Base-by-base conservation (phyloP, 2,329 filamentous ascomycete genomes). In the Atkinsonella hypoxylon region DNA sequence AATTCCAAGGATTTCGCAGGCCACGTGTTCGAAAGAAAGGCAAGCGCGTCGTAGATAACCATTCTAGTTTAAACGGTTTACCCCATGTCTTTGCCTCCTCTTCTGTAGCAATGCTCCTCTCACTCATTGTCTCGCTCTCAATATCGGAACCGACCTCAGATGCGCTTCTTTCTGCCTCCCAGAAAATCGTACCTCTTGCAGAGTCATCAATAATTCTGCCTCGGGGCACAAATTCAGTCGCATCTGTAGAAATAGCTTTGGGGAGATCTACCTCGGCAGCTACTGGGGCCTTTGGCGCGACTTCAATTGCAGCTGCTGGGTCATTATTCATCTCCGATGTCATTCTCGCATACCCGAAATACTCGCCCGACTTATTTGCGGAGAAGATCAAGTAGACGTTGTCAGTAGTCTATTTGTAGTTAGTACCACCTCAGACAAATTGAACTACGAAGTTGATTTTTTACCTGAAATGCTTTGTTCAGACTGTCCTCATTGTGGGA, bases 301-400 rank as follows among this genome's bases (percentile, higher is more conserved):
- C 84, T 61, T 85, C 76, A 46, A 87, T 80, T 0, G 82, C 79
- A 1, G 83, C 79, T 0, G 76, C 75, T 11, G 84, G 81, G 57
- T 95, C 86, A 50, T 90, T 79, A 58, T 85, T 83, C 60, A 96
- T 95, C 4, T 82, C 73, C 20, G 91, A 95, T 10, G 76, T 72
- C 91, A 97, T 97, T 38, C 86, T 82, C 18, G 90, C 91, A 62
- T 95, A 96, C 18, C 91, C 91, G 68, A 93, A 96, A 63, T 96
- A 97, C 66, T 96, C 91, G 12, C 91, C 91, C 0, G 91, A 96
- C 62, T 96, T 96, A 67, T 97, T 97, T 12, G 91, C 91, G 1
- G 91, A 97, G 65, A 97, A 97, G 13, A 97, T 81, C 31, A 97
- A 74, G 61, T 90, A 96, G 1, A 97, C 90, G 60, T 85, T 87